A percentile compares a stretch with the other conserved stretches of the same genome.
phyloP scores from a whole-genome alignment of 2,329 filamentous ascomycete genomes.

The Nakataea oryzae region DNA sequence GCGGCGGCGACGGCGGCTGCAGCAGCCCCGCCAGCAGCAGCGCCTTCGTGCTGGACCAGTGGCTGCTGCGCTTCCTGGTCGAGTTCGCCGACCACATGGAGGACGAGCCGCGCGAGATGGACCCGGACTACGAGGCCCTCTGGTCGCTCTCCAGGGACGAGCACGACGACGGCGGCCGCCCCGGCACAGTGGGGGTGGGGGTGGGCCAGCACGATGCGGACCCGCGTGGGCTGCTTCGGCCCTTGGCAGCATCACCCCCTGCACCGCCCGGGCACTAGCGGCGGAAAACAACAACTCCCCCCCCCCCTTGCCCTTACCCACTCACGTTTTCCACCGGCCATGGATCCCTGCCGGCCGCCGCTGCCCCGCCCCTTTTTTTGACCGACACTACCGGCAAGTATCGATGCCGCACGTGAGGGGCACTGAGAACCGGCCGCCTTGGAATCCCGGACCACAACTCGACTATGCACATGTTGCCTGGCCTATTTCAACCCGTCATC shows the following conservation, averaged over 20 bases:
- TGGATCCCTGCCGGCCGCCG: background rate
- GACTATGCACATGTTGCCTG: too few species aligned
- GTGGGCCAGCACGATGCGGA: background rate
- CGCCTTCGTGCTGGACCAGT: constrained; percentile 27
- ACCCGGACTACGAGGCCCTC: background rate
- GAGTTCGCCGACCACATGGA: constrained; percentile 6
- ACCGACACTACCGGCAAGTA: background rate
- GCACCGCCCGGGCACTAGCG: background rate
- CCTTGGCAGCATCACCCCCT: too few species aligned
- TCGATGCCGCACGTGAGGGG: background rate
- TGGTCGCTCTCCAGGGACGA: background rate
- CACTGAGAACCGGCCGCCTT: background rate
- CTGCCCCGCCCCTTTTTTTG: background rate
- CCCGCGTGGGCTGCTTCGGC: background rate
- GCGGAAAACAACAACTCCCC: background rate
- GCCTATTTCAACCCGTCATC: too few species aligned
- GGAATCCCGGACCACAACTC: too few species aligned
- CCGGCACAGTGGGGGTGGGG: too few species aligned
- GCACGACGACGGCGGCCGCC: background rate
- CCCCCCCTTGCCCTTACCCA: background rate
- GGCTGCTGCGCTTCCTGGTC: constrained; percentile 27
- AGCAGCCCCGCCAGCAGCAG: constrained; percentile 19
- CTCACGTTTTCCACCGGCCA: background rate
- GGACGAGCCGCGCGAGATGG: background rate
- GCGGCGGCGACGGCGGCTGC: too few species aligned